phyloP scores from a whole-genome alignment of 768 basidiomycete genomes.

The Rhizopogon vinicolor region DNA sequence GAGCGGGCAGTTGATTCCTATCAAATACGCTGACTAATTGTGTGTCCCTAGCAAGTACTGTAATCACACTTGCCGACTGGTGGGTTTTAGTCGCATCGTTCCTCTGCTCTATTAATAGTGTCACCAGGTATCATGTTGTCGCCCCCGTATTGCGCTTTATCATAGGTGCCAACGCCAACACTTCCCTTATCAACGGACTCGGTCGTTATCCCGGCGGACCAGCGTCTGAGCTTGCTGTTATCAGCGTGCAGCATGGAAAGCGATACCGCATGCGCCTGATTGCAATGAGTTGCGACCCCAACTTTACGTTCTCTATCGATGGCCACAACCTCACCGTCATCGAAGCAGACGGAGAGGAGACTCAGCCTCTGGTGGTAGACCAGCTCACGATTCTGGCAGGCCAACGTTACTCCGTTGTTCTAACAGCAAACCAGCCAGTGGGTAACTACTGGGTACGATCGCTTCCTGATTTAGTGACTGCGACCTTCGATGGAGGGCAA shows the following conservation, averaged over 20 bases:
- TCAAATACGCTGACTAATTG: neutral
- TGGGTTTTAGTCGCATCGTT: too few relatives aligned
- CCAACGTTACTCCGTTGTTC: constrained; percentile 44
- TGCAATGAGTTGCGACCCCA: constrained; percentile 23
- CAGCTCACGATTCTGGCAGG: constrained; percentile 21
- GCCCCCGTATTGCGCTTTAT: too few relatives aligned
- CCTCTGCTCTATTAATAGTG: neutral
- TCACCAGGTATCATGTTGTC: constrained; percentile 9
- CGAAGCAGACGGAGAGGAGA: constrained; percentile 37
- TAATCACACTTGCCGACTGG: too few relatives aligned
- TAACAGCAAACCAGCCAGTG: constrained; percentile 34
- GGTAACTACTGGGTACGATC: constrained; percentile 36
- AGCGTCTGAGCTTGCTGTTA: constrained; percentile 22
- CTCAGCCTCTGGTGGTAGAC: constrained; percentile 26
- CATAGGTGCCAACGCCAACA: too few relatives aligned
- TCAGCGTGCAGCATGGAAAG: constrained; percentile 27
- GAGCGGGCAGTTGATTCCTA: neutral
- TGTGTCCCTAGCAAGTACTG: too few relatives aligned
- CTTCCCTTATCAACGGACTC: neutral
- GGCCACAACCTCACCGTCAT: constrained; percentile 28
- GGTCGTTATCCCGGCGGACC: constrained; percentile 27
- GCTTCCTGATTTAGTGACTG: constrained; percentile 12
- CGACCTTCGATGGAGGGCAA: constrained; percentile 28
- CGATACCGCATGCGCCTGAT: constrained; percentile 34
- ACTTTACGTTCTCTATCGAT: constrained; percentile 14